Evolutionary conservation across 2,329 filamentous ascomycete species (phyloP), one percentile per base, ranked within the genome.

Genomic region (Aspergillus sojae): DNA sequence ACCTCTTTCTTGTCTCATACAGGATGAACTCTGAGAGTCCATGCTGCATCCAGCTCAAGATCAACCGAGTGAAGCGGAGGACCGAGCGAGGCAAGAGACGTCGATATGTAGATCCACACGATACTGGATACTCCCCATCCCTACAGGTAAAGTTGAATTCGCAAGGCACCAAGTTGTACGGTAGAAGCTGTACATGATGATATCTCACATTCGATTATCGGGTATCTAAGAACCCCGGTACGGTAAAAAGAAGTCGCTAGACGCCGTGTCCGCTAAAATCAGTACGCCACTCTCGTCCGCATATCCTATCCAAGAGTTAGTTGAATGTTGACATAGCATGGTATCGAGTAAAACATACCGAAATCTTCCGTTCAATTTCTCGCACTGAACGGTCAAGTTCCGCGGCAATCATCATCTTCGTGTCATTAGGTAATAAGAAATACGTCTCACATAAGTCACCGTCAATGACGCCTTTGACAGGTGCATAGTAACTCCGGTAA

Each of bases 281-380:
- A 84, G 70, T 86, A 86, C 67, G 84, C 84, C 67, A 86, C 85
- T 67, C 84, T 76, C 58, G 84, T 86, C 62, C 84, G 80, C 81
- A 86, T 86, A 74, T 86, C 84, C 82, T 85, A 39, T 5, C 7
- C 6, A 56, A 66, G 59, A 7, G 21, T 52, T 68, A 55, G 66
- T 72, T 67, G 70, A 66, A 28, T 14, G 54, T 36, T 16, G 26
- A 48, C 7, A 21, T 9, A 46, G 39, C 3, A 30, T 19, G 19
- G 14, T 3, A 5, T 11, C 2, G 12, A 41, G 30, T 45, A 28
- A 28, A 48, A 79, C 82, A 76, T 78, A 86, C 84, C 68, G 91
- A 93, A 74, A 99, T 94, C 82, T 97, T 97, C 73, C 95, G 89
- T 84, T 99, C 96, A 74, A 99, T 95, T 80, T 98, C 92, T 71